Percentiles rank a stretch among this genome's conserved stretches.
Conservation (phyloP, 768 basidiomycete species). For the Rhizopogon rudus region DNA sequence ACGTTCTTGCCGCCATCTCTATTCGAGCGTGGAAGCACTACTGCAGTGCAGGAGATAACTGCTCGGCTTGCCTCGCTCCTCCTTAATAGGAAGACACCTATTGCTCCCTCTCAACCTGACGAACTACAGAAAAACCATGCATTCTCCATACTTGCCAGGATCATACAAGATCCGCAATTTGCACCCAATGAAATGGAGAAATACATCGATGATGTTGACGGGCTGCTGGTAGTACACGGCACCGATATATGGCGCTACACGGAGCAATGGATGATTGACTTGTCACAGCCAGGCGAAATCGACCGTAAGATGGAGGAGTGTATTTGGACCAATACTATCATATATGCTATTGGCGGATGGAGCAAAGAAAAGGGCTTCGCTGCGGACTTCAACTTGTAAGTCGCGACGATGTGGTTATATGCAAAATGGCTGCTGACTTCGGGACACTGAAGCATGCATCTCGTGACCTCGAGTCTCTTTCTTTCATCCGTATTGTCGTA, state of each 20-base stretch:
- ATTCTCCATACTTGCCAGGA: constrained; percentile 45
- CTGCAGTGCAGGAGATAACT: neutral
- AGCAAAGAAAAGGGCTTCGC: constrained; percentile 43
- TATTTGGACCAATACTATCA: constrained; percentile 45
- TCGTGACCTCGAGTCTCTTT: constrained; percentile 26
- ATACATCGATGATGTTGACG: constrained; percentile 18
- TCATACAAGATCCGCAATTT: constrained; percentile 43
- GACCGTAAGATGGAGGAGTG: constrained; percentile 59
- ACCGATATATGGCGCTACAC: constrained; percentile 15
- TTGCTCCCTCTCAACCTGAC: constrained; percentile 23
- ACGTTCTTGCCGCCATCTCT: constrained; percentile 19
- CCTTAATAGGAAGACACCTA: constrained; percentile 3
- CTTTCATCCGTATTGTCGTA: constrained; percentile 17
- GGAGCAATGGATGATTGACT: constrained; percentile 38
- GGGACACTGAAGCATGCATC: constrained; percentile 17
- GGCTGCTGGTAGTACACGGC: neutral
- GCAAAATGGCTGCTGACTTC: no score
- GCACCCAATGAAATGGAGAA: neutral
- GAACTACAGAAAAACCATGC: constrained; percentile 37
- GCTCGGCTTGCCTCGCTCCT: constrained; percentile 3
- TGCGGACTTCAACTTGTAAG: constrained; percentile 47
- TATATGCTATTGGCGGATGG: constrained; percentile 56
- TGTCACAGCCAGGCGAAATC: constrained; percentile 30
- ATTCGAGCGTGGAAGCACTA: neutral
- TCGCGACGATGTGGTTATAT: neutral